Conservation (phyloP, 2,329 filamentous ascomycete species). For the Aspergillus pseudoterreus region DNA sequence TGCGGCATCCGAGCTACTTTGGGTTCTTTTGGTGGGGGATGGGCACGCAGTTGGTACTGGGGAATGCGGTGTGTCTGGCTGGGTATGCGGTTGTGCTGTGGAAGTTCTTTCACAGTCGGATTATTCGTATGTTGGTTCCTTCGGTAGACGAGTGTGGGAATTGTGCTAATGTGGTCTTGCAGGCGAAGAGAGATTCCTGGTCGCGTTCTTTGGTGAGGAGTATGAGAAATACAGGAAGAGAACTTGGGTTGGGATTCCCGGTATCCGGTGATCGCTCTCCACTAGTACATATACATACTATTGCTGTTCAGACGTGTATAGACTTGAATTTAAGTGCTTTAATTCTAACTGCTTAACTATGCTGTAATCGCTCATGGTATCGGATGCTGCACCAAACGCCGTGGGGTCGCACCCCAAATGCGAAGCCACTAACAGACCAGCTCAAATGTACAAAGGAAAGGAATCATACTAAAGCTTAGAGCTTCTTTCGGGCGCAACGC, state of each 20-base stretch:
- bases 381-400: slow-evolving; percentile 11
- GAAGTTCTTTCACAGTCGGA: slow-evolving; percentile 75
- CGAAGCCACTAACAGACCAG: background rate
- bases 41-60: slow-evolving; percentile 87
- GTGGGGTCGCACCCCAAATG: background rate
- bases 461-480: slow-evolving; percentile 43
- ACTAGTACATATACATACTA: too few relatives aligned
- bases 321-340: background rate
- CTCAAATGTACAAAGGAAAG: background rate
- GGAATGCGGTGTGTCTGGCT: slow-evolving; percentile 74
- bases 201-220: slow-evolving; percentile 78
- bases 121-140: slow-evolving; percentile 53
- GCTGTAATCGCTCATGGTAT: slow-evolving; percentile 11
- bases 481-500: slow-evolving; percentile 33
- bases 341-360: background rate
- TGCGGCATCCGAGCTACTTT: slow-evolving; percentile 91
- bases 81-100: slow-evolving; percentile 74
- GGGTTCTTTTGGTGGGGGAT: slow-evolving; percentile 98
- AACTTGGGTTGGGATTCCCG: slow-evolving; percentile 77
- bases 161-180: slow-evolving; percentile 11
- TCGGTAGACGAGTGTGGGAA: background rate
- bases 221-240: slow-evolving; percentile 70
- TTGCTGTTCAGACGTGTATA: background rate
- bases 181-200: slow-evolving; percentile 74
- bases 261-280: slow-evolving; percentile 49